These are phyloP conservation scores for Kurtzmaniella natalensis DNA, from an alignment of 1,139 yeast species.

Conservation along the genomic window DNA sequence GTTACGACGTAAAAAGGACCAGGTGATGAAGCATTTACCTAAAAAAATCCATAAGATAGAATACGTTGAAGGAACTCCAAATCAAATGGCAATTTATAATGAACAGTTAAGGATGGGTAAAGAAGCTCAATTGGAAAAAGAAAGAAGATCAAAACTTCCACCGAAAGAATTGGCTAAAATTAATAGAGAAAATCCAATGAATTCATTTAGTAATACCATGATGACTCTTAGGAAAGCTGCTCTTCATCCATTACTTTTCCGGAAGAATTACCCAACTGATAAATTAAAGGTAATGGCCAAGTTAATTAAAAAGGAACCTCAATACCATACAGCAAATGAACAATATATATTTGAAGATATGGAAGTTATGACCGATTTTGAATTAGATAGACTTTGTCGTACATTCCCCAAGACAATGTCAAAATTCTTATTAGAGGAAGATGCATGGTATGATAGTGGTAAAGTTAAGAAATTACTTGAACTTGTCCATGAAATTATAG, in stretches of 20 bases:
- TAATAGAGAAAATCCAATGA: constrained; percentile 30
- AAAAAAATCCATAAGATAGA: constrained; percentile 61
- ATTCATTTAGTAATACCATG: constrained; percentile 50
- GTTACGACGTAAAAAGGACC: constrained; percentile 84
- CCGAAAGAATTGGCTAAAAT: constrained; percentile 33
- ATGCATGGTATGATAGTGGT: constrained; percentile 71
- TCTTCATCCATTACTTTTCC: constrained; percentile 67
- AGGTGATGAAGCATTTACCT: constrained; percentile 86
- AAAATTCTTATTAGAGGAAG: constrained; percentile 48
- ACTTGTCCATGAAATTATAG: constrained; percentile 56
- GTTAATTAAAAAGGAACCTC: constrained; percentile 75
- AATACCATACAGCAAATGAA: constrained; percentile 69
- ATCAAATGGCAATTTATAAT: constrained; percentile 60
- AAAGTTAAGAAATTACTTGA: constrained; percentile 58
- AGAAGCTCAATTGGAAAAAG: constrained; percentile 46
- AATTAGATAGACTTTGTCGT: constrained; percentile 69
- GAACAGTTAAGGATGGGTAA: constrained; percentile 47
- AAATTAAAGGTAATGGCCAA: constrained; percentile 63
- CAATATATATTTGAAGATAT: constrained; percentile 83
- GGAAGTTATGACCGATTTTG: constrained; percentile 95
- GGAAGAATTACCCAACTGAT: constrained; percentile 55
- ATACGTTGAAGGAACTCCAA: constrained; percentile 56
- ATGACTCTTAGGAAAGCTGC: constrained; percentile 75
- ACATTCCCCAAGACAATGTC: constrained; percentile 66
- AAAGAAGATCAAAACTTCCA: constrained; percentile 40